These are phyloP conservation scores for Mycena capillaripes DNA, from an alignment of 768 basidiomycete genomes.

Conservation along the genomic window DNA sequence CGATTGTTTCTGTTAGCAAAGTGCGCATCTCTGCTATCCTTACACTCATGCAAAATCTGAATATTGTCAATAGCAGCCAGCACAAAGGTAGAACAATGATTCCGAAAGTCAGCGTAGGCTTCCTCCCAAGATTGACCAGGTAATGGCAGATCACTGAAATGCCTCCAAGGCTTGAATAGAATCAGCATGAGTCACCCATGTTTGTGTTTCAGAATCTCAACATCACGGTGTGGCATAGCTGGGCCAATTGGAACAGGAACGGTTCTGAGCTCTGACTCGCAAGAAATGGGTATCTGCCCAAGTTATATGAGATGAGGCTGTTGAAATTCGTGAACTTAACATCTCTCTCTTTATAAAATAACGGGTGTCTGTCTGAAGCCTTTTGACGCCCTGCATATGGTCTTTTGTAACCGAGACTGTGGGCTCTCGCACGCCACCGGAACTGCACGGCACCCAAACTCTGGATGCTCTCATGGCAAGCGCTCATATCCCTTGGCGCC, in stretches of 20 bases:
- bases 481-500: no score
- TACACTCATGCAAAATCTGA: slow-evolving; percentile 18
- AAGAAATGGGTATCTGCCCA: no score
- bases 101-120: background rate
- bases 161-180: background rate
- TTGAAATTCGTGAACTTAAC: no score
- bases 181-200: background rate
- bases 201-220: background rate
- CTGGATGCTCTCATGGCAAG: no score
- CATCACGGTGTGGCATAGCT: background rate
- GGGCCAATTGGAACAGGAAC: background rate
- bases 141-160: background rate
- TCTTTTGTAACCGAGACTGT: no score
- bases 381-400: no score
- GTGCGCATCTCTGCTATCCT: slow-evolving; percentile 9
- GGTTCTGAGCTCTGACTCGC: no score
- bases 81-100: background rate
- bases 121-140: background rate
- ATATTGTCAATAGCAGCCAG: slow-evolving; percentile 30
- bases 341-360: no score
- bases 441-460: no score
- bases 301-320: no score
- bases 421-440: no score
- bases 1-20: background rate
- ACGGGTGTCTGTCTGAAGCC: no score